phyloP scores from a whole-genome alignment of 768 basidiomycete species.

The Saitozyma sp. region DNA sequence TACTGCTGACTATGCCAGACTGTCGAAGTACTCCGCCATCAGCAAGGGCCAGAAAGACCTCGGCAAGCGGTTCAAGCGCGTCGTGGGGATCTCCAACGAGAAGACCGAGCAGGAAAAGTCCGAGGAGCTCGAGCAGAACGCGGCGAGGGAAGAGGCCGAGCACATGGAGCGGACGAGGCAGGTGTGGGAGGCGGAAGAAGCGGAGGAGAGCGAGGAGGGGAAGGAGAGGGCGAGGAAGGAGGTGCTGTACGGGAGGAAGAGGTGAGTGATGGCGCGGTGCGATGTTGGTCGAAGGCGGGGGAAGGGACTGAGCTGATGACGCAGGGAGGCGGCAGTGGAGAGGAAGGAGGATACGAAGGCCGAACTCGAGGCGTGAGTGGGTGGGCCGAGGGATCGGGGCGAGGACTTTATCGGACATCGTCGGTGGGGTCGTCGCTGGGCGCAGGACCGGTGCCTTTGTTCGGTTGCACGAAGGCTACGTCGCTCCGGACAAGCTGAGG shows the following conservation, averaged over 20 bases:
- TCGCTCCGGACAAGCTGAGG: not conserved
- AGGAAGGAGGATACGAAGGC: too few species aligned
- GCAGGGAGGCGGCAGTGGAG: not conserved
- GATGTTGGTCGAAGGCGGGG: not conserved
- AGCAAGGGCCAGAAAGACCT: conserved; percentile 32
- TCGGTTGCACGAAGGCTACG: not conserved
- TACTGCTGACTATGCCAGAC: conserved; percentile 5
- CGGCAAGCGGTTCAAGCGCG: conserved; percentile 15
- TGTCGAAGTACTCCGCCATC: conserved; percentile 25
- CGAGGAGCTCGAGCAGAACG: conserved; percentile 18
- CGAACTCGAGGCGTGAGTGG: not conserved
- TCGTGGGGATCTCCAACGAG: conserved; percentile 30
- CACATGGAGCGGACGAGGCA: conserved; percentile 21
- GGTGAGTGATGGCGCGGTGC: conserved; percentile 4
- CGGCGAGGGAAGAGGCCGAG: conserved; percentile 20
- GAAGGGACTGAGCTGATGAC: not conserved
- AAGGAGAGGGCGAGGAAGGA: conserved; percentile 3
- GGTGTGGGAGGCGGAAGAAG: conserved; percentile 14
- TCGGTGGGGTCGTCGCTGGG: not conserved
- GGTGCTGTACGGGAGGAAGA: conserved; percentile 13
- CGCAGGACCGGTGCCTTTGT: too few species aligned
- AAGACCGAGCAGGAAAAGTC: conserved; percentile 39
- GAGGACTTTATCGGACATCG: conserved; percentile 15
- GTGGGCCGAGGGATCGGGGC: conserved; percentile 10
- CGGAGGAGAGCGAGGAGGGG: not conserved